Conservation (phyloP, 1,139 yeast genomes). For the Tardiomyces blankii region DNA sequence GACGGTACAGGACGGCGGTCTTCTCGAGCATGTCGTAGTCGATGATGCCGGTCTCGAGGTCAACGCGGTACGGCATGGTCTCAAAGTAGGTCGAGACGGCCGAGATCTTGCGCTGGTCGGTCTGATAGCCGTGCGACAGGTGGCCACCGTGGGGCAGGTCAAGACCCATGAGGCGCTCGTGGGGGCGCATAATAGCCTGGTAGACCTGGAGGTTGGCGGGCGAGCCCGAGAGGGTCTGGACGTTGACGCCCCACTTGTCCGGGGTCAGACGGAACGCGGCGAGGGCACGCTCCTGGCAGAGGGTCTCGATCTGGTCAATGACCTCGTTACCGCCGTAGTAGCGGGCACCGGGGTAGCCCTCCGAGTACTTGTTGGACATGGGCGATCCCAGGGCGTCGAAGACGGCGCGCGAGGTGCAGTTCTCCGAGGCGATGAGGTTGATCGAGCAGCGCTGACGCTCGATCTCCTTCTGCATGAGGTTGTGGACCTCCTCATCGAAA, state of each 20-base stretch:
- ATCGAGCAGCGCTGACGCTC: constrained; percentile 81
- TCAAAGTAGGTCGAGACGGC: constrained; percentile 89
- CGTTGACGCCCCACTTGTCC: constrained; percentile 90
- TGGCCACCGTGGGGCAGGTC: constrained; percentile 98
- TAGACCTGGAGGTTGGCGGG: constrained; percentile 94
- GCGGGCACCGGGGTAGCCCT: constrained; percentile 96
- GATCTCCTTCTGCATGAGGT: constrained; percentile 61
- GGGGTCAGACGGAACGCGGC: constrained; percentile 71
- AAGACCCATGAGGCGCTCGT: constrained; percentile 92
- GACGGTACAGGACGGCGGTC: constrained; percentile 80
- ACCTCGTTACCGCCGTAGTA: constrained; percentile 95
- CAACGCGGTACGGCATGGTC: constrained; percentile 91
- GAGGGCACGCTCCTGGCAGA: constrained; percentile 87
- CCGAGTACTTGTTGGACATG: constrained; percentile 98
- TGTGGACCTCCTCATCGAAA: constrained; percentile 80
- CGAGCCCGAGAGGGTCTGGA: constrained; percentile 88
- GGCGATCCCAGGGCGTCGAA: constrained; percentile 91
- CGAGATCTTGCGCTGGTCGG: constrained; percentile 77
- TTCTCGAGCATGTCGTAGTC: constrained; percentile 84
- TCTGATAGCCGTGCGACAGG: constrained; percentile 92
- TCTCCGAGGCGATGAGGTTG: constrained; percentile 88
- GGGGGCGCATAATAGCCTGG: constrained; percentile 82
- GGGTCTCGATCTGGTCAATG: constrained; percentile 79
- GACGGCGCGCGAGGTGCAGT: constrained; percentile 89
- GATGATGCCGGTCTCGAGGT: constrained; percentile 76